These are phyloP conservation scores for Euryodendron excelsum DNA, from an alignment of 148 eudicot genomes.

Conservation along the genomic window DNA sequence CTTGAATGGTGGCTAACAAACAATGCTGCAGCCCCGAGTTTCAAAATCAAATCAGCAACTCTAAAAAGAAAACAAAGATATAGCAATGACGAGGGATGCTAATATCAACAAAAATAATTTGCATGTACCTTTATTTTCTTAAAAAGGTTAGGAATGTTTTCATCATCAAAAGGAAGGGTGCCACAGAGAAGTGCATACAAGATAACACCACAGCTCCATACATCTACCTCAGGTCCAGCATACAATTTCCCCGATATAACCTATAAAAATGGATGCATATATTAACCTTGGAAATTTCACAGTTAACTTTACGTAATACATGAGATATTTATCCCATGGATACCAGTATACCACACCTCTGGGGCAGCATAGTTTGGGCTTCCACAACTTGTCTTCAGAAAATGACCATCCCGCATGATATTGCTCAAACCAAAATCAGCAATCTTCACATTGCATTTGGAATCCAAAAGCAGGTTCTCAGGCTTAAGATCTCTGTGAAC, in stretches of 20 bases:
- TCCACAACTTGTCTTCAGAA: constrained; percentile 97
- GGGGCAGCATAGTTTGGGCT: constrained; percentile 99
- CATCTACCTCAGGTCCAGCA: constrained; percentile 99
- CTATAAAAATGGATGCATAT: constrained; percentile 30
- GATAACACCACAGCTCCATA: constrained; percentile 99
- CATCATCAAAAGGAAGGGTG: constrained; percentile 96
- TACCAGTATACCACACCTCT: constrained; percentile 69
- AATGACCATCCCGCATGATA: constrained; percentile 98
- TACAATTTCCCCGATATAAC: constrained; percentile 95
- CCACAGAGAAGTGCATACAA: constrained; percentile 98
- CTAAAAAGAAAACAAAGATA: no score
- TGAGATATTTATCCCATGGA: constrained; percentile 6
- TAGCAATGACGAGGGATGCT: neutral
- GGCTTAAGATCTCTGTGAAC: constrained; percentile 98
- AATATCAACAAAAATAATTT: neutral
- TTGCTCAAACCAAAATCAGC: constrained; percentile 99
- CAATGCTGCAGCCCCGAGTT: neutral
- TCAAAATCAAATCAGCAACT: no score
- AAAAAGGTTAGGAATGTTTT: constrained; percentile 95
- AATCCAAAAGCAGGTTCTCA: constrained; percentile 90
- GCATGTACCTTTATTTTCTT: constrained; percentile 93
- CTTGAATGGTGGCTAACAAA: neutral
- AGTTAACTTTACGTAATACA: neutral
- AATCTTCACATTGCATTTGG: constrained; percentile 83
- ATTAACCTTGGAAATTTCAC: neutral